A percentile compares a stretch with the other conserved stretches of the same genome.
phyloP scores from a whole-genome alignment of 1,139 yeast genomes.

The Candida mesenterica region DNA sequence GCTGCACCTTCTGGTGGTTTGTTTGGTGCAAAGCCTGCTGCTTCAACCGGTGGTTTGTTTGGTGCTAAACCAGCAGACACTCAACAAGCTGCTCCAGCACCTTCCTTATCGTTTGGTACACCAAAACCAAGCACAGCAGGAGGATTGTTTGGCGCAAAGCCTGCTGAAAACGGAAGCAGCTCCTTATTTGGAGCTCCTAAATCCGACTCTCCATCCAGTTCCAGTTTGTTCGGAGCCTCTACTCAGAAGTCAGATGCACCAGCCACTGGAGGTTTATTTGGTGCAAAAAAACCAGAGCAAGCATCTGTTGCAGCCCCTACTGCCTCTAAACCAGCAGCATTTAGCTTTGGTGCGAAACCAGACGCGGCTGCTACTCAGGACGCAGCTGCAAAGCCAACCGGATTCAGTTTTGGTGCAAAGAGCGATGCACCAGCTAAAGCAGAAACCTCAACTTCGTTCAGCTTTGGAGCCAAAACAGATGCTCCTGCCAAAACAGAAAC shows the following conservation, averaged over 20 bases:
- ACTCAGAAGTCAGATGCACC: constrained; percentile 18
- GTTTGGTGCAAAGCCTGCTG: constrained; percentile 21
- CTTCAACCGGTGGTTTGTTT: constrained; percentile 21
- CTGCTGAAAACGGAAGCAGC: constrained; percentile 12
- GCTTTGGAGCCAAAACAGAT: constrained; percentile 25
- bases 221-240: constrained; percentile 9
- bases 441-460: constrained; percentile 16
- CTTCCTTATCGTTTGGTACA: constrained; percentile 13
- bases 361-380: background rate
- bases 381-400: constrained; percentile 3
- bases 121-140: constrained; percentile 5
- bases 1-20: constrained; percentile 13
- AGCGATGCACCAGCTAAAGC: constrained; percentile 12
- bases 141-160: constrained; percentile 9
- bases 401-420: constrained; percentile 14
- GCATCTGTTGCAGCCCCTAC: background rate
- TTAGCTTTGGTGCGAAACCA: constrained; percentile 6
- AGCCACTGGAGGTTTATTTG: constrained; percentile 16
- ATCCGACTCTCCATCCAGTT: constrained; percentile 1
- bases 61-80: constrained; percentile 23
- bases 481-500: background rate
- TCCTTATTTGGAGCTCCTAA: constrained; percentile 16
- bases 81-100: constrained; percentile 12
- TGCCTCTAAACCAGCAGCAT: constrained; percentile 9
- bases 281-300: constrained; percentile 13